A percentile compares a stretch with the other conserved stretches of the same genome.
Conservation (phyloP, 2,329 filamentous ascomycete species). For the Cytospora mali region DNA sequence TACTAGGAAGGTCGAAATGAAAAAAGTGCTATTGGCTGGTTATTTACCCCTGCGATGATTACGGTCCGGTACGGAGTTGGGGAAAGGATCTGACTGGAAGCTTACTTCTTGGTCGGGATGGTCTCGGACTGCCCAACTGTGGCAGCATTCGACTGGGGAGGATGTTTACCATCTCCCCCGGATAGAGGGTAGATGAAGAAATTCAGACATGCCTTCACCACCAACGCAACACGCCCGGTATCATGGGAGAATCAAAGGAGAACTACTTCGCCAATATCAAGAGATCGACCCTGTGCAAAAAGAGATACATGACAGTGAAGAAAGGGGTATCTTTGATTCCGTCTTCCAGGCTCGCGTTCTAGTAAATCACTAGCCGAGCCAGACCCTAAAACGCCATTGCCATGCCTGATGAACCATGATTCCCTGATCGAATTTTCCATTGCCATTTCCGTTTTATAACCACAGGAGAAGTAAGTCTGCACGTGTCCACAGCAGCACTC, state of each 20-base stretch:
- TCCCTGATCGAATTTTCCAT: background rate
- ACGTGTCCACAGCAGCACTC: background rate
- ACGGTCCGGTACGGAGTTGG: constrained; percentile 46
- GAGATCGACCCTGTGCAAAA: background rate
- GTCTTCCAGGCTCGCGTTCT: background rate
- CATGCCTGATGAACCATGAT: background rate
- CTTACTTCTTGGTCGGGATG: background rate
- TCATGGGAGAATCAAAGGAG: constrained; percentile 2
- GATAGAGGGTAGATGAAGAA: constrained; percentile 20
- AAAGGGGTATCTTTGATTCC: constrained; percentile 9
- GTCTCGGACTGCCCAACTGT: background rate
- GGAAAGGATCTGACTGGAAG: constrained; percentile 31
- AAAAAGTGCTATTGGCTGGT: constrained; percentile 29
- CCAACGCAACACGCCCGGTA: constrained; percentile 7
- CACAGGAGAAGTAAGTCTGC: background rate
- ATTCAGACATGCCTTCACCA: constrained; percentile 13
- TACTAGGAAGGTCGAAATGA: background rate
- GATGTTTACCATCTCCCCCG: constrained; percentile 13
- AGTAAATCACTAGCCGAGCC: background rate
- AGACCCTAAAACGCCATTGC: background rate
- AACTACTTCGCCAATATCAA: background rate
- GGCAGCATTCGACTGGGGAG: constrained; percentile 4
- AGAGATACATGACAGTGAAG: background rate
- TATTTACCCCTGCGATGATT: constrained; percentile 9
- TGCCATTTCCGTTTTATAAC: background rate